Evolutionary conservation across 2,329 filamentous ascomycete genomes (phyloP), one percentile per base, ranked within the genome.

Genomic region (Achaetomium macrosporum): DNA sequence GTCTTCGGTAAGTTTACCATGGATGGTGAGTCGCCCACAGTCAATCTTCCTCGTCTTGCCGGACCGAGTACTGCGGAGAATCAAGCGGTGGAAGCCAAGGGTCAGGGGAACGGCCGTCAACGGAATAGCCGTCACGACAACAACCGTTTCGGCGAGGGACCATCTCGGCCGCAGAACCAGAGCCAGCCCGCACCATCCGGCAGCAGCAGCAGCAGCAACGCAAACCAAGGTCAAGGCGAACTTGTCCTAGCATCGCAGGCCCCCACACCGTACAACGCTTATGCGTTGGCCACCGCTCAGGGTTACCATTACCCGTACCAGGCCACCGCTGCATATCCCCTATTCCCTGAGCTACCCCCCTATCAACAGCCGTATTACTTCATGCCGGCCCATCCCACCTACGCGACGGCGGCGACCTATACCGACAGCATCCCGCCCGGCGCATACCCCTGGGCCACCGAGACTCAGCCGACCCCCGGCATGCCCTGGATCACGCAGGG

Each of bases 391-490:
- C 9, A 50, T 37, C 57, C 57, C 2, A 20, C 33, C 36, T 57
- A 46, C 47, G 44, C 50, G 1, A 57, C 54, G 1, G 9, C 35
- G 1, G 35, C 50, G 9, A 58, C 54, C 8, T 54, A 44, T 40
- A 43, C 20, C 39, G 43, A 57, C 55, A 51, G 39, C 42, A 51
- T 56, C 30, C 53, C 55, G 11, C 2, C 7, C 4, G 55, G 57
- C 31, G 55, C 55, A 10, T 41, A 25, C 17, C 50, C 47, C 20
- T 59, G 57, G 54, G 6, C 41, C 7, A 13, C 20, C 13, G 10
- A 15, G 5, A 35, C 47, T 6, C 33, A 39, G 16, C 11, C 1
- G 33, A 10, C 41, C 5, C 48, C 40, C 33, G 41, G 20, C 36
- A 39, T 40, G 36, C 43, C 36, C 2, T 16, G 40, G 20, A 8